Percentiles rank a stretch among this genome's conserved stretches.
Conservation (phyloP, 495 filamentous ascomycete genomes). For the Articulospora tetracladia region DNA sequence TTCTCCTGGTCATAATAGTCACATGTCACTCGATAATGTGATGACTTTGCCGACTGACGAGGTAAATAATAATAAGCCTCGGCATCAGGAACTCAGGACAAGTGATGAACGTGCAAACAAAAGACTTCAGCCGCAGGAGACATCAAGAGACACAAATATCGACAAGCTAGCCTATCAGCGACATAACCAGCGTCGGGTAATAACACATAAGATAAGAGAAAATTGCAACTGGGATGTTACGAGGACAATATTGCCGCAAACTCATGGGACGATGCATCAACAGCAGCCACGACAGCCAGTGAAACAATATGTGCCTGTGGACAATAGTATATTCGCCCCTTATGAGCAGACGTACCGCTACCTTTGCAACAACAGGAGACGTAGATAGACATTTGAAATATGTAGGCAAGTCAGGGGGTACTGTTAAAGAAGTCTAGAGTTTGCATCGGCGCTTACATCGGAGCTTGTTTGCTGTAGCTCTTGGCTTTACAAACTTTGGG, state of each 20-base stretch:
- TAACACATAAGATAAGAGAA: too few species aligned
- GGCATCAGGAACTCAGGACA: too few species aligned
- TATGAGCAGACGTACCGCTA: constrained; percentile 7
- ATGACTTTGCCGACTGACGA: background rate
- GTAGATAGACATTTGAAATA: background rate
- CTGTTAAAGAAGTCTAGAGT: too few species aligned
- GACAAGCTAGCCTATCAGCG: background rate
- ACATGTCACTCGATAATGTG: background rate
- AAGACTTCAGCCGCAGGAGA: background rate
- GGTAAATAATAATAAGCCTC: too few species aligned
- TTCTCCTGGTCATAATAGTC: background rate
- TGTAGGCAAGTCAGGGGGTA: too few species aligned
- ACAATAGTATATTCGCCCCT: constrained; percentile 5
- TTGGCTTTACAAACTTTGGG: too few species aligned
- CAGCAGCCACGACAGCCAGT: background rate
- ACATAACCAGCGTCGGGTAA: background rate
- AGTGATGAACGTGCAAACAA: background rate
- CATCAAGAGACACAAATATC: background rate
- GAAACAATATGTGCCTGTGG: constrained; percentile 6
- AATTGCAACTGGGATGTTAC: too few species aligned
- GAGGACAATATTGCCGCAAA: background rate
- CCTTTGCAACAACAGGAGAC: background rate
- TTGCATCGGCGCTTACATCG: too few species aligned
- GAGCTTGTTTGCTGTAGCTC: too few species aligned
- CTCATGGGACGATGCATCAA: background rate